These are phyloP conservation scores for Solanum infundibuliforme DNA, from an alignment of 257 asterid genomes.

Conservation along the genomic window DNA sequence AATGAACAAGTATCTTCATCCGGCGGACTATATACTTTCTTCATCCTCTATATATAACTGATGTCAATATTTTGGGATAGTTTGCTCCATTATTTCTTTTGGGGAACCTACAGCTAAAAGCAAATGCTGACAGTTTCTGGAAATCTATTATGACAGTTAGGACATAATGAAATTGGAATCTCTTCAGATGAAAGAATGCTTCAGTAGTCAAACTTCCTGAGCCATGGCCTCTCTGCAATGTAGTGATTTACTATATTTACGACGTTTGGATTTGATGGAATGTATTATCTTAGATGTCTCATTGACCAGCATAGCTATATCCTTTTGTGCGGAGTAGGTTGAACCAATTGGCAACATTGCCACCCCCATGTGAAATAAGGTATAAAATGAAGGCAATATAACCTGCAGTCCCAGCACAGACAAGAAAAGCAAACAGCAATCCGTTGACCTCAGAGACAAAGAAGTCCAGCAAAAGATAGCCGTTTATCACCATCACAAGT, in stretches of 20 bases:
- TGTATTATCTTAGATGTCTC: not conserved
- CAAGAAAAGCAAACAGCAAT: constrained; percentile 37
- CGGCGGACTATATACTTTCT: not conserved
- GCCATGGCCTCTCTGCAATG: not conserved
- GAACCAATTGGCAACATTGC: constrained; percentile 34
- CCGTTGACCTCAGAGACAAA: constrained; percentile 70
- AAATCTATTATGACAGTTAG: not conserved
- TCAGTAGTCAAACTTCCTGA: not conserved
- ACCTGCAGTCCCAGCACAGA: constrained; percentile 49
- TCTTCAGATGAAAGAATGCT: not conserved
- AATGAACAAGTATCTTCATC: not conserved
- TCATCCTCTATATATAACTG: not conserved
- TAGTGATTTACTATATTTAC: not conserved
- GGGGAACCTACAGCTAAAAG: not conserved
- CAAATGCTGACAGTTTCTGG: not conserved
- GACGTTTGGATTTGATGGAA: not conserved
- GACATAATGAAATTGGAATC: not conserved
- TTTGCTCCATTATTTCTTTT: not conserved
- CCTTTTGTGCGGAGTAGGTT: constrained; percentile 28
- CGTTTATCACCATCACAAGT: constrained; percentile 80
- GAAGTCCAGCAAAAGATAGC: constrained; percentile 82
- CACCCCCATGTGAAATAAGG: constrained; percentile 50
- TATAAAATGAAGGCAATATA: constrained; percentile 62
- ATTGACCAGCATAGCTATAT: constrained; percentile 16
- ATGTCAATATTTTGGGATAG: not conserved